Base-by-base conservation (phyloP, 108 stramenopile species). In the Skeletonema grethae region DNA sequence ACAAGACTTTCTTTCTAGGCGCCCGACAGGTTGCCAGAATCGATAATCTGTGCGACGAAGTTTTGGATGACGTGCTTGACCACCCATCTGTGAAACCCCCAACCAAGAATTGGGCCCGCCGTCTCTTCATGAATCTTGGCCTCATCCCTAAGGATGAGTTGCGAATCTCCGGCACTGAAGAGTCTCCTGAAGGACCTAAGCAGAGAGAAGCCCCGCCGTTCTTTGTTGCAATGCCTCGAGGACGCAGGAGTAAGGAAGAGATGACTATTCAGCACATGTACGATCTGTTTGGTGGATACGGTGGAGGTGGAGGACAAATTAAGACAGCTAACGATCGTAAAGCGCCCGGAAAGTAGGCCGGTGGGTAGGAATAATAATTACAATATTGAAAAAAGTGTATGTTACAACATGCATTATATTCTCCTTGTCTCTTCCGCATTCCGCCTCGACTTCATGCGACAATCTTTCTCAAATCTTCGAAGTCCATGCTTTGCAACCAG, bases 191-290 rank as follows among this genome's bases (percentile, higher is more conserved):
- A 38, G 59, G 58, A 20, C 68, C 64, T 11, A 84, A 77, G 35
- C 50, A 41, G 34, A 71, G 69, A 39, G 76, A 76, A 32, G 77
- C 79, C 5, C 85, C 85, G 22, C 85, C 85, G 2, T 86, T 82
- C 79, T 86, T 86, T 73, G 82, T 83, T 34, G 85, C 85, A 57
- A 83, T 86, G 82, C 85, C 85, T 29, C 38, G 80, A 69, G 85
- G 85, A 39, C 69, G 85, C 13, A 76, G 45, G 32, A 75, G 34
- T 43, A 81, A 76, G 60, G 85, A 86, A 65, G 85, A 86, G 55
- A 86, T 81, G 79, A 83, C 81, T 8, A 83, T 83, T 45, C 82
- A 86, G 29, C 82, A 83, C 61, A 86, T 86, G 85, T 83, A 86
- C 64, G 82, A 83, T 70, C 68, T 86, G 35, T 86, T 86, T 32